phyloP scores from a whole-genome alignment of 352 stramenopile species.

The Pythium phragmitis region DNA sequence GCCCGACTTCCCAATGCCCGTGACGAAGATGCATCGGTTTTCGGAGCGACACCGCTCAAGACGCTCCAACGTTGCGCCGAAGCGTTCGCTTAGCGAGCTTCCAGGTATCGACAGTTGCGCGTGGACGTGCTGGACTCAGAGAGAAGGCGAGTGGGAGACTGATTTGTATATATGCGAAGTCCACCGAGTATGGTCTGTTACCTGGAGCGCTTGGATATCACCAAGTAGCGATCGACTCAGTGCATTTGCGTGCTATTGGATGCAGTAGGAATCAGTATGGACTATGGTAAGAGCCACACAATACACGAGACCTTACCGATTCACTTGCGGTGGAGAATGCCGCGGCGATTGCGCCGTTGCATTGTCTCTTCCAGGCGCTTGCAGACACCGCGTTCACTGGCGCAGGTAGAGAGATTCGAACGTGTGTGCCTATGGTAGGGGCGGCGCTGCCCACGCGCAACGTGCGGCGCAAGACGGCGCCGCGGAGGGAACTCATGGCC shows the following conservation, averaged over 20 bases:
- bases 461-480: not conserved
- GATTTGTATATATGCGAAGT: no score
- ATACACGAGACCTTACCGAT: not conserved
- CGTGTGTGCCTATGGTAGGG: not conserved
- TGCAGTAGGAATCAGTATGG: not conserved
- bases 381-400: not conserved
- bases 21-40: conserved; percentile 54
- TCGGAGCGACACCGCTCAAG: conserved; percentile 51
- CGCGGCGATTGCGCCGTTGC: not conserved
- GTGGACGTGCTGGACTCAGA: conserved; percentile 37
- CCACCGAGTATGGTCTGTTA: not conserved
- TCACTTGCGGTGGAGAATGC: not conserved
- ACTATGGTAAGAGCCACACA: not conserved
- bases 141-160: not conserved
- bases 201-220: conserved; percentile 22
- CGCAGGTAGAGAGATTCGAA: not conserved
- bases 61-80: conserved; percentile 32
- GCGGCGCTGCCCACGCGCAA: not conserved
- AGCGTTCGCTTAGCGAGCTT: conserved; percentile 23
- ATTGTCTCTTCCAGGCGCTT: not conserved
- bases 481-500: not conserved
- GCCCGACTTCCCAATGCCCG: conserved; percentile 80
- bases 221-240: conserved; percentile 9
- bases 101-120: conserved; percentile 31
- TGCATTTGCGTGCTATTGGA: not conserved